phyloP scores from a whole-genome alignment of 2,329 filamentous ascomycete genomes.

The Dactylonectria estremocensis region DNA sequence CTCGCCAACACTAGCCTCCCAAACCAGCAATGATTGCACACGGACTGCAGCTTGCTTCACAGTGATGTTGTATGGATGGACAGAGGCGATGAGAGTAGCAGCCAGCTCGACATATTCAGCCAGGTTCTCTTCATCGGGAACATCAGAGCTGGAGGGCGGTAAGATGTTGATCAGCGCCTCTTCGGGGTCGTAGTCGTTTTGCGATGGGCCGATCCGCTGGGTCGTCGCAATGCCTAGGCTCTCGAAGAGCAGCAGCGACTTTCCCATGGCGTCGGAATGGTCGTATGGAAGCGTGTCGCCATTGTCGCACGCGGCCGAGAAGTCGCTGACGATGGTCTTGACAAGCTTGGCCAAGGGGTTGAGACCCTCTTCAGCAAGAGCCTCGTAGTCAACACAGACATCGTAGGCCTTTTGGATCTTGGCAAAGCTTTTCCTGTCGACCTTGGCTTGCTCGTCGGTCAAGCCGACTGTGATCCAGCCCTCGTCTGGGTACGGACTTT shows the following conservation, averaged over 20 bases:
- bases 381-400: conserved; percentile 75
- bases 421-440: conserved; percentile 75
- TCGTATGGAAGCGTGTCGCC: not conserved
- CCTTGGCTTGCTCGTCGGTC: conserved; percentile 53
- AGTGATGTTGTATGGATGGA: conserved; percentile 26
- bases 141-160: not conserved
- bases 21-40: not conserved
- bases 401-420: conserved; percentile 76
- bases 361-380: conserved; percentile 68
- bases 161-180: not conserved
- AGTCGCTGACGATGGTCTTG: conserved; percentile 42
- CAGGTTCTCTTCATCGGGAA: not conserved
- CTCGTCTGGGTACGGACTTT: conserved; percentile 63
- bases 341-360: conserved; percentile 71
- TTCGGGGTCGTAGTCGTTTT: not conserved
- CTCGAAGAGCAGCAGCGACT: conserved; percentile 32
- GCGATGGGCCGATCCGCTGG: conserved; percentile 19
- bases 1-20: not conserved
- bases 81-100: conserved; percentile 12
- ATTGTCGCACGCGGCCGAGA: conserved; percentile 6
- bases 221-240: conserved; percentile 30
- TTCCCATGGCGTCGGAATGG: conserved; percentile 16
- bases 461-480: conserved; percentile 32
- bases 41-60: not conserved
- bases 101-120: conserved; percentile 18